Percentiles rank a stretch among this genome's conserved stretches.
Conservation (phyloP, 2,329 filamentous ascomycete species). For the Rugonectria rugulosa region DNA sequence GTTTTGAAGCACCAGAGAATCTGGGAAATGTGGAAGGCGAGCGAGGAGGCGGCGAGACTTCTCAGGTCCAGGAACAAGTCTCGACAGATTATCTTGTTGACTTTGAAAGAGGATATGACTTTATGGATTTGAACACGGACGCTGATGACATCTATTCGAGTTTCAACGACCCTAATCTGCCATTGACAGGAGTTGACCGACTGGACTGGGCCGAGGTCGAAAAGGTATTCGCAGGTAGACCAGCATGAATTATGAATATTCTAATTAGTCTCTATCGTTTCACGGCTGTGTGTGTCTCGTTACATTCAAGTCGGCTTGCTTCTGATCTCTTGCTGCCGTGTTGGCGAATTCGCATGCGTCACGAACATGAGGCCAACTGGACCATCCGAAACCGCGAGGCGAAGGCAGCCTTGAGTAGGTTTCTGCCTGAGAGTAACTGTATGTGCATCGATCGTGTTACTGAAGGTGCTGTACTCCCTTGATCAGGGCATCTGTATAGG, state of each 20-base stretch:
- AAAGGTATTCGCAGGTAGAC: conserved; percentile 42
- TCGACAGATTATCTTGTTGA: conserved; percentile 25
- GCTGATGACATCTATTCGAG: conserved; percentile 39
- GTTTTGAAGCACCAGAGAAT: neutral
- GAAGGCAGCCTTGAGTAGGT: no score
- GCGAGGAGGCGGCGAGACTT: neutral
- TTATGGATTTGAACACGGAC: conserved; percentile 34
- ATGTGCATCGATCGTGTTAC: no score
- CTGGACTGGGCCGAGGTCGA: conserved; percentile 40
- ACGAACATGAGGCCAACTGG: no score
- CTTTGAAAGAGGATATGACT: conserved; percentile 30
- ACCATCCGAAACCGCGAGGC: no score
- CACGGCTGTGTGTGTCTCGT: no score
- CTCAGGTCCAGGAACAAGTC: no score
- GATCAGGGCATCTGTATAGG: conserved; percentile 11
- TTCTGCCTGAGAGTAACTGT: no score
- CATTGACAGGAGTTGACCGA: conserved; percentile 41
- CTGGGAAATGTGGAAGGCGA: neutral
- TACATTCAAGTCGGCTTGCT: no score
- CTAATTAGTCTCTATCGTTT: no score
- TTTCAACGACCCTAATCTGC: conserved; percentile 40
- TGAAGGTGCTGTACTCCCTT: conserved; percentile 5
- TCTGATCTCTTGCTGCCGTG: no score
- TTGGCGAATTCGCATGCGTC: no score
- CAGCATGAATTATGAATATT: no score